Percentiles rank a stretch among this genome's conserved stretches.
Conservation (phyloP, 176 grass and related monocot genomes). For the Aegilops speltoides region DNA sequence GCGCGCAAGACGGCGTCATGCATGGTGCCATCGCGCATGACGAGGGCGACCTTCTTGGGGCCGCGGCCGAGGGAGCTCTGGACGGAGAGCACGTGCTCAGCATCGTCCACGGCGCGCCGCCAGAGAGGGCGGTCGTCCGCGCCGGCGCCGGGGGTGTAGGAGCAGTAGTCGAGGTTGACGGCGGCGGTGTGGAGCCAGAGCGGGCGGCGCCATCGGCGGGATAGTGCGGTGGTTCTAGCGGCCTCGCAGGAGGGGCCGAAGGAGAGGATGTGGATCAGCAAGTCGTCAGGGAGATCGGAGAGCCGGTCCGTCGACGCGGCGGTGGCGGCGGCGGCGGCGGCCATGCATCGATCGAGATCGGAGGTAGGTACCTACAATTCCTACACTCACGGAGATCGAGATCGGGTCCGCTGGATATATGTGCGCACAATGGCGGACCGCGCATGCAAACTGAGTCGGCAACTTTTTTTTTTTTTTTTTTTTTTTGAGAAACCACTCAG, state of each 20-base stretch:
- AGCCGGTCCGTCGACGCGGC: not conserved
- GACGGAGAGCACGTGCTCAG: not conserved
- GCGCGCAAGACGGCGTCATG: not conserved
- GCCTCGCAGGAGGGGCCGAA: not conserved
- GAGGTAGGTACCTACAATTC: too few relatives aligned
- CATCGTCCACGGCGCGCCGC: not conserved
- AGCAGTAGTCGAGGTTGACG: too few relatives aligned
- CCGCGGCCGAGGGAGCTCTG: too few relatives aligned
- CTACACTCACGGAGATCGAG: too few relatives aligned
- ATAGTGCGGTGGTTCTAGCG: not conserved
- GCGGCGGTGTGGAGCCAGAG: not conserved
- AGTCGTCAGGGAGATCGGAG: not conserved
- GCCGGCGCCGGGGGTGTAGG: too few relatives aligned
- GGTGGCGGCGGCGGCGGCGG: too few relatives aligned
- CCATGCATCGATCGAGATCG: not conserved
- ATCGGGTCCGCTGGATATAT: too few relatives aligned
- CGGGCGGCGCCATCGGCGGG: too few relatives aligned
- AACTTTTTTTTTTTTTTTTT: too few relatives aligned
- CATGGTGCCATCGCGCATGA: not conserved
- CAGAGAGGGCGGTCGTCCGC: not conserved
- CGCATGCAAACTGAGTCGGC: too few relatives aligned
- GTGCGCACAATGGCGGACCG: too few relatives aligned
- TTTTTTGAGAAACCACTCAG: too few relatives aligned
- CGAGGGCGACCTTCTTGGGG: not conserved
- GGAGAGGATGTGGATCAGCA: not conserved